Evolutionary conservation across 306 rosid species (phyloP).

Genomic region (Glycyrrhiza uralensis): DNA sequence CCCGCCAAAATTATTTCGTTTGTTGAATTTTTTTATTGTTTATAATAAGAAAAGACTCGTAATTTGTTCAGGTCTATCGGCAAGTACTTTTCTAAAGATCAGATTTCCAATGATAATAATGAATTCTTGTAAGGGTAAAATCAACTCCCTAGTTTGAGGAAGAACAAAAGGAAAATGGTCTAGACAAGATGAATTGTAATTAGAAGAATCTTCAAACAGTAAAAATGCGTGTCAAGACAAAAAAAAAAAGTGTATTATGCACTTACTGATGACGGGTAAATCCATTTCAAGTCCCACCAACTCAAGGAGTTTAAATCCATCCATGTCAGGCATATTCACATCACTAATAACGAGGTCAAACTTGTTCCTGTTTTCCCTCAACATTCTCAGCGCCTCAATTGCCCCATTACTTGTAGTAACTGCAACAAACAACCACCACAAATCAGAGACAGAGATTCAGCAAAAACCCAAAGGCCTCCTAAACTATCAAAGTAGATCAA

Average conservation of each 20-base stretch:
- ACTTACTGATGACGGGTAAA: slow-evolving; percentile 88
- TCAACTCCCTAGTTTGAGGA: not conserved
- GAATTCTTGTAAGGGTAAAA: not conserved
- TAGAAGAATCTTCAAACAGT: not conserved
- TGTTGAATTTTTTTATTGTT: too few species aligned
- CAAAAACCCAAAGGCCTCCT: slow-evolving; percentile 7
- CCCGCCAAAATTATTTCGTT: too few species aligned
- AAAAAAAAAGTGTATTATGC: not conserved
- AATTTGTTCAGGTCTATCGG: too few species aligned
- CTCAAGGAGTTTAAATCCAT: slow-evolving; percentile 92
- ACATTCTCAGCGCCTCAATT: slow-evolving; percentile 59
- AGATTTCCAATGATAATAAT: not conserved
- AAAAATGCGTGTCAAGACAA: not conserved
- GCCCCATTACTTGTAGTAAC: slow-evolving; percentile 73
- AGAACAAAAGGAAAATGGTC: not conserved
- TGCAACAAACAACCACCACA: slow-evolving; percentile 38
- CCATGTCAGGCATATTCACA: slow-evolving; percentile 90
- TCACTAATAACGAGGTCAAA: slow-evolving; percentile 87
- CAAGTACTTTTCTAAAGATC: not conserved
- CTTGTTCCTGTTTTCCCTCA: slow-evolving; percentile 69
- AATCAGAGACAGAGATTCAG: slow-evolving; percentile 10
- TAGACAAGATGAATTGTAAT: not conserved
- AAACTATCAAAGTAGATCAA: slow-evolving; percentile 4
- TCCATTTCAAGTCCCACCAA: slow-evolving; percentile 92
- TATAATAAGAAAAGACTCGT: too few species aligned